Evolutionary conservation across 148 eudicot genomes (phyloP).

Genomic region (Tetragonia tetragonoides): DNA sequence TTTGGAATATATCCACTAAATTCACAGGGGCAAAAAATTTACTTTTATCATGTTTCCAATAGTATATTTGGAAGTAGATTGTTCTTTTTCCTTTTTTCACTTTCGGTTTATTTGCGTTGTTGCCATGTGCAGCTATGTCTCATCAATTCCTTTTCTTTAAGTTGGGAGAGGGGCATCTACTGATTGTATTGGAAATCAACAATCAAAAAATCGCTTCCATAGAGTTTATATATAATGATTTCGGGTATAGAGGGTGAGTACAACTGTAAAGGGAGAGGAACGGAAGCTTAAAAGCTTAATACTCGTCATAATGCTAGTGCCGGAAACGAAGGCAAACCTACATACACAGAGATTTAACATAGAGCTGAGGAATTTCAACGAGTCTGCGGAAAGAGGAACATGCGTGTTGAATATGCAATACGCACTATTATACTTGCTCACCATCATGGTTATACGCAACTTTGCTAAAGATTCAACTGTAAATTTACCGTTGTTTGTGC

Average conservation of each 20-base stretch:
- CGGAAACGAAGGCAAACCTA: not conserved
- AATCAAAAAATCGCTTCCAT: not conserved
- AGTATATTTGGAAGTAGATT: too few species aligned
- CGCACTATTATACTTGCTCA: not conserved
- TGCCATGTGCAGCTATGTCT: too few species aligned
- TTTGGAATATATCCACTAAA: too few species aligned
- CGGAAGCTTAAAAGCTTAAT: not conserved
- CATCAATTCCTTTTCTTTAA: too few species aligned
- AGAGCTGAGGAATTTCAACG: not conserved
- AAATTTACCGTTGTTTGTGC: slow-evolving; percentile 59
- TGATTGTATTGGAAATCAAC: not conserved
- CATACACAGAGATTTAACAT: not conserved
- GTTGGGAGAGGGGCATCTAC: too few species aligned
- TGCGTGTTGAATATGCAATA: not conserved
- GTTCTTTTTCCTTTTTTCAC: too few species aligned
- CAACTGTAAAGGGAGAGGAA: not conserved
- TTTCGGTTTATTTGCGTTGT: too few species aligned
- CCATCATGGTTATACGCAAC: not conserved
- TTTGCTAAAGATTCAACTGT: not conserved
- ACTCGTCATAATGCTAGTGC: not conserved
- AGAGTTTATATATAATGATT: not conserved
- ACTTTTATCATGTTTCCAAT: too few species aligned
- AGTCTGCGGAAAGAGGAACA: not conserved
- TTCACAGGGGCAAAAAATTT: too few species aligned
- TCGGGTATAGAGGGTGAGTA: not conserved